Evolutionary conservation across 1,139 yeast genomes (phyloP).

Genomic region (Pneumocystis oryctolagi): DNA sequence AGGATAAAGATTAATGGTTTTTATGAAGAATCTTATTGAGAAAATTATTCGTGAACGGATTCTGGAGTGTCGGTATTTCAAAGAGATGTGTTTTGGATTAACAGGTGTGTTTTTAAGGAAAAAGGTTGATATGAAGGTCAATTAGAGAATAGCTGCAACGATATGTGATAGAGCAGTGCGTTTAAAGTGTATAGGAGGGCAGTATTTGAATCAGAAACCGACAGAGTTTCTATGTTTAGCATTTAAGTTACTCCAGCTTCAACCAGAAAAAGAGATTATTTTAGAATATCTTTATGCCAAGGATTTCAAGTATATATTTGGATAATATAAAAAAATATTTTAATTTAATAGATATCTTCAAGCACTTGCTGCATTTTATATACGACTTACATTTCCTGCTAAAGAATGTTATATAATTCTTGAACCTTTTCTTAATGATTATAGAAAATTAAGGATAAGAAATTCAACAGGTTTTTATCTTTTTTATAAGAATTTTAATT

Average conservation of each 20-base stretch:
- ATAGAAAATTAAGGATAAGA: constrained; percentile 35
- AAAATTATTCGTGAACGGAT: constrained; percentile 56
- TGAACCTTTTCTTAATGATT: constrained; percentile 42
- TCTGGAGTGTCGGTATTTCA: constrained; percentile 54
- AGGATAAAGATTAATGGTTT: not conserved
- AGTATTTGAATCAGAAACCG: constrained; percentile 38
- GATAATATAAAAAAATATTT: not conserved
- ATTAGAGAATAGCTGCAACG: constrained; percentile 27
- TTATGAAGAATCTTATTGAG: constrained; percentile 32
- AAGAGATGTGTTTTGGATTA: constrained; percentile 44
- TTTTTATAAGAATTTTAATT: not conserved
- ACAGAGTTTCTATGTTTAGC: constrained; percentile 51
- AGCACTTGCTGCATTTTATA: constrained; percentile 44
- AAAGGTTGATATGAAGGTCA: not conserved
- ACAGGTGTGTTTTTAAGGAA: constrained; percentile 22
- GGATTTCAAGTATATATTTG: constrained; percentile 39
- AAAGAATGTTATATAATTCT: constrained; percentile 34
- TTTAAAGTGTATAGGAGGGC: constrained; percentile 33
- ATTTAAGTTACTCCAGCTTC: constrained; percentile 47
- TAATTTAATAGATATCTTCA: constrained; percentile 29
- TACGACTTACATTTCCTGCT: constrained; percentile 37
- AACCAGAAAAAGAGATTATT: constrained; percentile 42
- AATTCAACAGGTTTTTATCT: constrained; percentile 6
- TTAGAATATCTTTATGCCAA: constrained; percentile 38
- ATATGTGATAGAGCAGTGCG: constrained; percentile 33